A percentile compares a stretch with the other conserved stretches of the same genome.
phyloP scores from a whole-genome alignment of 1,284 basidiomycete species.

The Cutaneotrichosporon daszewskae region DNA sequence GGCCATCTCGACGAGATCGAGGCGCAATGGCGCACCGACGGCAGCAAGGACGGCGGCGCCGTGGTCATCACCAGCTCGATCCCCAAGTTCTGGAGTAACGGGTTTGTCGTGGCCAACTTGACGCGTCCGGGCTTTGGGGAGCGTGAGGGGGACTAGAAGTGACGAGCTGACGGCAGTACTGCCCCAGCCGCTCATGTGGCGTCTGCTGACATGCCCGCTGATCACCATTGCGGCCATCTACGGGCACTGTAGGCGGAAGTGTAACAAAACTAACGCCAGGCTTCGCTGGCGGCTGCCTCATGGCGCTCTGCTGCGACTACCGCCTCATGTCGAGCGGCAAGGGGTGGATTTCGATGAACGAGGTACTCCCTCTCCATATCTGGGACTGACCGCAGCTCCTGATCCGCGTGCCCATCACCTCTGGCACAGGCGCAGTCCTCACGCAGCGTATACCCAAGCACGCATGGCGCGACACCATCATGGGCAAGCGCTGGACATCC shows the following conservation, averaged over 20 bases:
- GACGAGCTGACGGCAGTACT: background rate
- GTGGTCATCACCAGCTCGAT: conserved; percentile 68
- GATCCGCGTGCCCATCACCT: conserved; percentile 57
- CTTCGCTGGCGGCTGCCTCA: conserved; percentile 77
- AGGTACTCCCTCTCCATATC: conserved; percentile 58
- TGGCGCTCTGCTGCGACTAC: conserved; percentile 79
- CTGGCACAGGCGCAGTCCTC: conserved; percentile 54
- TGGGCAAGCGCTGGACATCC: conserved; percentile 76
- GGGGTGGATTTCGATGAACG: conserved; percentile 89
- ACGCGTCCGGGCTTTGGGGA: conserved; percentile 3
- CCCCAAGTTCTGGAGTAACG: conserved; percentile 80
- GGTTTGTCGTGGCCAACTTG: conserved; percentile 27
- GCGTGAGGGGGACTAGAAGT: background rate
- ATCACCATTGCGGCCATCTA: conserved; percentile 77
- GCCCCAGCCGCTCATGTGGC: conserved; percentile 5
- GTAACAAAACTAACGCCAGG: conserved; percentile 42
- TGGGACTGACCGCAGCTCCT: conserved; percentile 49
- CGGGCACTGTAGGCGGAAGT: conserved; percentile 56
- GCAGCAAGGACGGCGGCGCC: conserved; percentile 53
- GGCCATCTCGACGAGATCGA: conserved; percentile 69
- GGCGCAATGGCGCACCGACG: conserved; percentile 60
- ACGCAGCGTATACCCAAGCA: conserved; percentile 26
- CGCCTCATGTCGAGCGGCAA: conserved; percentile 77
- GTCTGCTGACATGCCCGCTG: conserved; percentile 48
- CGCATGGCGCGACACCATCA: conserved; percentile 61